A percentile compares a stretch with the other conserved stretches of the same genome.
Evolutionary conservation across 1,284 basidiomycete species (phyloP).

Genomic region (Peniophora sp.): DNA sequence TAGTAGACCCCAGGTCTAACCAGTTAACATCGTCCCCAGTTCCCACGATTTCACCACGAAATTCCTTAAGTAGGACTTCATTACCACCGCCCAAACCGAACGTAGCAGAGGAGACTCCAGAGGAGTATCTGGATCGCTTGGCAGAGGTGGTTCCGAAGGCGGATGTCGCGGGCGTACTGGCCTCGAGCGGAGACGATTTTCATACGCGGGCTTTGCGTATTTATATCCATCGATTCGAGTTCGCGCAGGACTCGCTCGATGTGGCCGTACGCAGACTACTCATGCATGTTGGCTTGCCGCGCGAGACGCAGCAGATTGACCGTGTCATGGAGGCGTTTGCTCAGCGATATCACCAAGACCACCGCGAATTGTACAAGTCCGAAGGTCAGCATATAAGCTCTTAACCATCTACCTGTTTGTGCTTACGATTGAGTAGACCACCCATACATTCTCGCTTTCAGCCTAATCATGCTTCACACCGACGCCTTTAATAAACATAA

Average conservation of each 20-base stretch:
- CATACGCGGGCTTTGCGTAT: conserved; percentile 63
- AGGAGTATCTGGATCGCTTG: conserved; percentile 61
- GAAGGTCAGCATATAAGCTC: conserved; percentile 46
- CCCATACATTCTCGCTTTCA: conserved; percentile 95
- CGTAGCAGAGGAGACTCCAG: conserved; percentile 58
- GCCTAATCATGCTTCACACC: conserved; percentile 97
- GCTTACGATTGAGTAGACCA: conserved; percentile 56
- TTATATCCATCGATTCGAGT: conserved; percentile 79
- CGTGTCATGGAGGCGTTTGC: conserved; percentile 96
- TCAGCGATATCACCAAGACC: conserved; percentile 76
- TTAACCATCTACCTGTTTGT: background rate
- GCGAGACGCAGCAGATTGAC: conserved; percentile 98
- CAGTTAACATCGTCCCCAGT: conserved; percentile 25
- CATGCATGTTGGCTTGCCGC: conserved; percentile 87
- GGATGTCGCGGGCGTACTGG: conserved; percentile 73
- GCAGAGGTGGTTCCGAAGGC: conserved; percentile 58
- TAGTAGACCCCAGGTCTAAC: conserved; percentile 9
- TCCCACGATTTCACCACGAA: conserved; percentile 33
- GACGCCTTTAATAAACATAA: conserved; percentile 98
- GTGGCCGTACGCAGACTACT: conserved; percentile 87
- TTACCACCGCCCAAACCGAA: conserved; percentile 43
- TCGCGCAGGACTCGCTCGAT: conserved; percentile 80
- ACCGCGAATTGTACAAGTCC: conserved; percentile 73
- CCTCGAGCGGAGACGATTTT: conserved; percentile 69
- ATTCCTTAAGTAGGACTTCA: conserved; percentile 36